Conservation (phyloP, 208 protist species). For the Tetramitus jugosus region DNA sequence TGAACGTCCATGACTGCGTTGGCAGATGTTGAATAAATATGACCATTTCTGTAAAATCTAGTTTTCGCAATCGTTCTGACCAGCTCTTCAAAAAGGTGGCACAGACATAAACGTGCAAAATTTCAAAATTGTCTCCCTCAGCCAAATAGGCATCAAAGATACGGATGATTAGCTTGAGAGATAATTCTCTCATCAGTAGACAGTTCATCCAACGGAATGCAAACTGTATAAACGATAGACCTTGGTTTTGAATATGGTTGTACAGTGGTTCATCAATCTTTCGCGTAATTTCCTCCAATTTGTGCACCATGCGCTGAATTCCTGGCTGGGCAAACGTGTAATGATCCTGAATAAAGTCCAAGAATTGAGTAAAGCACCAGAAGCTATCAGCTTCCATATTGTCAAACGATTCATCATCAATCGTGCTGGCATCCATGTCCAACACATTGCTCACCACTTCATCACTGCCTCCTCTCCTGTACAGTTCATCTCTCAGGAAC, state of each 20-base stretch:
- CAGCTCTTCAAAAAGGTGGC: background rate
- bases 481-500: slow-evolving; percentile 55
- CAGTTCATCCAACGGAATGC: slow-evolving; percentile 83
- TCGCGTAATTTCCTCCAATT: slow-evolving; percentile 56
- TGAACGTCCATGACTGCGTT: background rate
- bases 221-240: slow-evolving; percentile 64
- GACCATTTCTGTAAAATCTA: slow-evolving; percentile 18
- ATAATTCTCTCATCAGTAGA: slow-evolving; percentile 71
- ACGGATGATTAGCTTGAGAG: slow-evolving; percentile 56
- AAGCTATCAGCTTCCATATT: slow-evolving; percentile 76
- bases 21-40: slow-evolving; percentile 20
- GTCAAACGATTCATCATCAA: slow-evolving; percentile 50
- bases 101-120: slow-evolving; percentile 14
- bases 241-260: slow-evolving; percentile 46
- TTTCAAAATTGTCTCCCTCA: slow-evolving; percentile 40
- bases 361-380: slow-evolving; percentile 68
- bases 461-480: slow-evolving; percentile 37
- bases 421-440: slow-evolving; percentile 19
- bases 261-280: slow-evolving; percentile 51
- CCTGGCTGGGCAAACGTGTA: slow-evolving; percentile 76
- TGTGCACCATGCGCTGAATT: slow-evolving; percentile 69
- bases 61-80: background rate
- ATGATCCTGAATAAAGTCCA: slow-evolving; percentile 71
- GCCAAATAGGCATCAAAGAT: slow-evolving; percentile 76
- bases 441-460: slow-evolving; percentile 39